Conservation (phyloP, 2,329 filamentous ascomycete species). For the Fusarium cicatricum region DNA sequence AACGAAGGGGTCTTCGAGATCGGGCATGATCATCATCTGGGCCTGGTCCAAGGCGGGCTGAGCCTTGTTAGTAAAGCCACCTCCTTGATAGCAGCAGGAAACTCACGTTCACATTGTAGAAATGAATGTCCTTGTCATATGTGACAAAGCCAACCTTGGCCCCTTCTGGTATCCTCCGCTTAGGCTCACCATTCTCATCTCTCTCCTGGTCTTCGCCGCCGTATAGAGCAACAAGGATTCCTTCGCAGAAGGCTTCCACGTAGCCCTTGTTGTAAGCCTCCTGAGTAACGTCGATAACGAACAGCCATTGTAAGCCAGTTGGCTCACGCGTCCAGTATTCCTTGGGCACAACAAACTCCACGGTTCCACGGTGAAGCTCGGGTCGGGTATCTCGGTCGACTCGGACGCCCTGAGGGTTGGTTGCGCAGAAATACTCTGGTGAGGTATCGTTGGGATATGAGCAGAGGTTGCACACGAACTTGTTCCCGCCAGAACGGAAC, state of each 20-base stretch:
- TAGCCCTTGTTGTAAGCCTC: slow-evolving; percentile 93
- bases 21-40: slow-evolving; percentile 99
- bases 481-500: slow-evolving; percentile 92
- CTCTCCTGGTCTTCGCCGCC: slow-evolving; percentile 64
- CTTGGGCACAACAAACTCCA: slow-evolving; percentile 96
- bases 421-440: slow-evolving; percentile 91
- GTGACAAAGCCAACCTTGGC: slow-evolving; percentile 94
- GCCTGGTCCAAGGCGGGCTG: slow-evolving; percentile 81
- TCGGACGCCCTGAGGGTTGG: slow-evolving; percentile 84
- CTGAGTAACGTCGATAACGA: slow-evolving; percentile 92
- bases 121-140: slow-evolving; percentile 96
- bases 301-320: slow-evolving; percentile 86
- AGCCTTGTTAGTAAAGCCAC: slow-evolving; percentile 23
- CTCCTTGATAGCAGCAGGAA: not conserved
- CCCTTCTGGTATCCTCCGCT: slow-evolving; percentile 73
- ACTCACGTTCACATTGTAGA: slow-evolving; percentile 91
- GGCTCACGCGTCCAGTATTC: slow-evolving; percentile 98
- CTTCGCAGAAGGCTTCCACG: slow-evolving; percentile 88
- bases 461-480: slow-evolving; percentile 98
- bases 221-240: slow-evolving; percentile 86
- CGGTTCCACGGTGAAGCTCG: slow-evolving; percentile 89
- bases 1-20: slow-evolving; percentile 95
- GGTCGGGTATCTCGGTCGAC: slow-evolving; percentile 89
- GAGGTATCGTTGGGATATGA: slow-evolving; percentile 96
- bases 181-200: slow-evolving; percentile 61